Conservation (phyloP, 805 yeast species). For the Suhomyces sp. region DNA sequence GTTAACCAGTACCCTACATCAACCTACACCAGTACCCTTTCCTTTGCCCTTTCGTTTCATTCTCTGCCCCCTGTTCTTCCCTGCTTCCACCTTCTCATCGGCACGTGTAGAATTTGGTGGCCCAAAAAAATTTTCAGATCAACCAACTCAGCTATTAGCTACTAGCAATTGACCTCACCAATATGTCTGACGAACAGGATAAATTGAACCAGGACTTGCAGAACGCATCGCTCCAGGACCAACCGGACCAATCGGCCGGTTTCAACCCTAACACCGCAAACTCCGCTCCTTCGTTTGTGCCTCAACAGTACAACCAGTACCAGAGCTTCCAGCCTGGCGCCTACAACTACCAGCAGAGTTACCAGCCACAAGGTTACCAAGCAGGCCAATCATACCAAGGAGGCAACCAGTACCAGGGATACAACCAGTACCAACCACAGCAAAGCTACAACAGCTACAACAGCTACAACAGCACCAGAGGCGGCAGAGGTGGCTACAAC, state of each 20-base stretch:
- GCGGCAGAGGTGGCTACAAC: constrained; percentile 21
- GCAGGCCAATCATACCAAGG: constrained; percentile 8
- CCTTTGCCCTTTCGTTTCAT: neutral
- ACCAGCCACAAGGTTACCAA: constrained; percentile 11
- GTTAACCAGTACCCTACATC: too few relatives aligned
- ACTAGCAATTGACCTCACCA: neutral
- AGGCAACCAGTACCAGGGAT: constrained; percentile 8
- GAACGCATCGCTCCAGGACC: constrained; percentile 35
- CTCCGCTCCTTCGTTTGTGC: constrained; percentile 48
- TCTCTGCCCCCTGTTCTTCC: too few relatives aligned
- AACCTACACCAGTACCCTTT: too few relatives aligned
- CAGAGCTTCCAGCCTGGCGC: constrained; percentile 7
- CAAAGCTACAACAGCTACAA: constrained; percentile 13
- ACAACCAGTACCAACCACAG: constrained; percentile 20
- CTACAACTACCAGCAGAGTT: constrained; percentile 17
- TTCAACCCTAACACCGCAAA: constrained; percentile 4
- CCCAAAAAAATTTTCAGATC: constrained; percentile 1
- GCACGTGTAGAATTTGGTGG: neutral
- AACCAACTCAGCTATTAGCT: neutral
- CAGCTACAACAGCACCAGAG: constrained; percentile 20
- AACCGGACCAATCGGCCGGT: neutral
- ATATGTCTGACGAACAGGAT: constrained; percentile 1
- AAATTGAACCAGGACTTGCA: constrained; percentile 41
- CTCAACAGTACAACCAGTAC: constrained; percentile 27
- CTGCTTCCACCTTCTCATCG: neutral